phyloP scores from a whole-genome alignment of 1,284 basidiomycete genomes.

The Puccinia novopanici region DNA sequence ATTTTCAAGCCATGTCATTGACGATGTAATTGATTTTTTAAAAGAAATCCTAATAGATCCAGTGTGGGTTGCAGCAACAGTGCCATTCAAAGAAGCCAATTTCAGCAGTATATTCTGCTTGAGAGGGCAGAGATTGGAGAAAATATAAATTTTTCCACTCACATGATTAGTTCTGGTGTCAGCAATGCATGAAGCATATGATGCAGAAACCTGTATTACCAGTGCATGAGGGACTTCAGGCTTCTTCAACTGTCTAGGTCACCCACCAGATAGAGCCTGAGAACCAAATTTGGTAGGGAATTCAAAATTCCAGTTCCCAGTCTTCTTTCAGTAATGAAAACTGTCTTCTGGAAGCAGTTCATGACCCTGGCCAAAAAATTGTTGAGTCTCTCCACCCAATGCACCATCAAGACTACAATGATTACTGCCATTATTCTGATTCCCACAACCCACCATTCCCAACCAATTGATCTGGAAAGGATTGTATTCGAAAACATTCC shows the following conservation, averaged over 20 bases:
- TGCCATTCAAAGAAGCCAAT: background rate
- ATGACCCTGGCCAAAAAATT: background rate
- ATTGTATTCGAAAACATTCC: background rate
- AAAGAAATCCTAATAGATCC: background rate
- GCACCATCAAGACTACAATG: background rate
- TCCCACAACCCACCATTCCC: background rate
- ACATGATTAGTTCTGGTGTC: constrained; percentile 14
- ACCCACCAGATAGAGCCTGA: background rate
- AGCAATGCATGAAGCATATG: background rate
- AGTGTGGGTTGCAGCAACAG: background rate
- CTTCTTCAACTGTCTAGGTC: background rate
- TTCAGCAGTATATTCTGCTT: constrained; percentile 24
- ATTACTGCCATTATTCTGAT: background rate
- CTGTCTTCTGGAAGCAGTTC: background rate
- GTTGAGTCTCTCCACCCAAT: background rate
- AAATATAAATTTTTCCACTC: background rate
- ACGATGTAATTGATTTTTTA: background rate
- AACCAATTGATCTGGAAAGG: background rate
- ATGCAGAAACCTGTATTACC: constrained; percentile 11
- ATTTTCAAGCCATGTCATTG: background rate
- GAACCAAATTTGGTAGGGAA: background rate
- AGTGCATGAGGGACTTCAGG: background rate
- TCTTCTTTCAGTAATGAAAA: background rate
- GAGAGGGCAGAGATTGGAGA: background rate
- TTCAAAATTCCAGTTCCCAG: background rate